Evolutionary conservation across 2,329 filamentous ascomycete species (phyloP).

Genomic region (Sporothrix dimorphospora): DNA sequence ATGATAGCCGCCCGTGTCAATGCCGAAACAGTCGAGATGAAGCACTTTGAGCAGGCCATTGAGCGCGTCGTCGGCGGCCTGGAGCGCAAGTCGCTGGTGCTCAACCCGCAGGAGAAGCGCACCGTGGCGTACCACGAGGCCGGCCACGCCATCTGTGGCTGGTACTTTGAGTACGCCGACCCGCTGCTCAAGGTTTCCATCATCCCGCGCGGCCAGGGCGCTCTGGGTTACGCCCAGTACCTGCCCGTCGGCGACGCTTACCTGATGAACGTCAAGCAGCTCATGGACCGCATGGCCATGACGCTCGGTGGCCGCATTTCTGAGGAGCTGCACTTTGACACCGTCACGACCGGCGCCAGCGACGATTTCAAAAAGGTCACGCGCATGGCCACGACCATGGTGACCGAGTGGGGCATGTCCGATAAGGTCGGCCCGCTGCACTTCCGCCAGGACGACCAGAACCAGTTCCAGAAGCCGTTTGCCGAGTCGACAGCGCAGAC

Average conservation of each 20-base stretch:
- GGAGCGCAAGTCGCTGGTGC: conserved; percentile 94
- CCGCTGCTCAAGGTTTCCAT: conserved; percentile 98
- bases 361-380: conserved; percentile 99
- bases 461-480: conserved; percentile 90
- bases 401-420: conserved; percentile 99
- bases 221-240: conserved; percentile 95
- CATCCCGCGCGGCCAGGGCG: conserved; percentile 92
- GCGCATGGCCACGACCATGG: conserved; percentile 93
- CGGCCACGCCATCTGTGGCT: conserved; percentile 96
- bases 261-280: conserved; percentile 90
- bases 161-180: conserved; percentile 96
- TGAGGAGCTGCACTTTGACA: conserved; percentile 95
- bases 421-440: conserved; percentile 90
- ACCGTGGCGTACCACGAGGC: conserved; percentile 69
- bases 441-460: conserved; percentile 76
- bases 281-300: conserved; percentile 99
- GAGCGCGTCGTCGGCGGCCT: conserved; percentile 95
- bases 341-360: conserved; percentile 90
- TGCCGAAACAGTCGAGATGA: conserved; percentile 80
- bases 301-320: conserved; percentile 93
- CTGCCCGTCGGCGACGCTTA: conserved; percentile 91
- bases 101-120: conserved; percentile 87
- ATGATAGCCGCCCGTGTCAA: conserved; percentile 76
- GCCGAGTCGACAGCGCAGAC: conserved; percentile 89
- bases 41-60: conserved; percentile 95